A percentile compares a stretch with the other conserved stretches of the same genome.
Conservation (phyloP, 805 yeast genomes). For the Scheffersomyces ergatensis region DNA sequence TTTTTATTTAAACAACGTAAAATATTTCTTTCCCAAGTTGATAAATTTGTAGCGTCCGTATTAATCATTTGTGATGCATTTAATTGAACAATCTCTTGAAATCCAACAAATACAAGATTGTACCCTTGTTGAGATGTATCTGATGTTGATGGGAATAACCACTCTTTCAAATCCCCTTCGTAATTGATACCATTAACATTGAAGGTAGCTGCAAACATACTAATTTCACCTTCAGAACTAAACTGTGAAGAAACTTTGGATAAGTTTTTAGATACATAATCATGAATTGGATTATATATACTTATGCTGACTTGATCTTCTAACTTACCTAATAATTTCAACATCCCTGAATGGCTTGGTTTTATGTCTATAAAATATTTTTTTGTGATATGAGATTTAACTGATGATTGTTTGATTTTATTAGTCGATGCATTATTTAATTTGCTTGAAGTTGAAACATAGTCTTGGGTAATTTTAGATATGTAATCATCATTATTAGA, state of each 20-base stretch:
- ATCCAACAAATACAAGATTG: slow-evolving; percentile 78
- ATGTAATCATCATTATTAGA: slow-evolving; percentile 41
- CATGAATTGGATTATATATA: slow-evolving; percentile 54
- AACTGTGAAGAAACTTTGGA: slow-evolving; percentile 38
- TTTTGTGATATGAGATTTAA: slow-evolving; percentile 33
- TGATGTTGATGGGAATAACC: slow-evolving; percentile 43
- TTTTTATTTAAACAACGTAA: slow-evolving; percentile 41
- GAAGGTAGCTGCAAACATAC: slow-evolving; percentile 49
- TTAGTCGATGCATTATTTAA: slow-evolving; percentile 40
- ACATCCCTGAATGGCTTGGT: slow-evolving; percentile 40
- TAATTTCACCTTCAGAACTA: slow-evolving; percentile 37
- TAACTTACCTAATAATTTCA: slow-evolving; percentile 48
- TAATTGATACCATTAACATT: slow-evolving; percentile 52
- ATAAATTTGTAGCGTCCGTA: slow-evolving; percentile 61
- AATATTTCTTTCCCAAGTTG: slow-evolving; percentile 66
- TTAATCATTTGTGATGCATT: slow-evolving; percentile 80
- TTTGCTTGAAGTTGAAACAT: slow-evolving; percentile 36
- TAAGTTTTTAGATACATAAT: slow-evolving; percentile 44
- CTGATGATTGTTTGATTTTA: slow-evolving; percentile 25
- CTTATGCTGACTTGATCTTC: slow-evolving; percentile 44
- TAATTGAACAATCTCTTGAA: slow-evolving; percentile 82
- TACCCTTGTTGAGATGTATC: slow-evolving; percentile 31
- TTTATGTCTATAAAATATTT: slow-evolving; percentile 39
- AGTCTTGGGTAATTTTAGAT: slow-evolving; percentile 37
- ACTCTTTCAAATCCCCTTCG: slow-evolving; percentile 39